phyloP scores from a whole-genome alignment of 352 stramenopile genomes.

The Phytophthora palmivora region DNA sequence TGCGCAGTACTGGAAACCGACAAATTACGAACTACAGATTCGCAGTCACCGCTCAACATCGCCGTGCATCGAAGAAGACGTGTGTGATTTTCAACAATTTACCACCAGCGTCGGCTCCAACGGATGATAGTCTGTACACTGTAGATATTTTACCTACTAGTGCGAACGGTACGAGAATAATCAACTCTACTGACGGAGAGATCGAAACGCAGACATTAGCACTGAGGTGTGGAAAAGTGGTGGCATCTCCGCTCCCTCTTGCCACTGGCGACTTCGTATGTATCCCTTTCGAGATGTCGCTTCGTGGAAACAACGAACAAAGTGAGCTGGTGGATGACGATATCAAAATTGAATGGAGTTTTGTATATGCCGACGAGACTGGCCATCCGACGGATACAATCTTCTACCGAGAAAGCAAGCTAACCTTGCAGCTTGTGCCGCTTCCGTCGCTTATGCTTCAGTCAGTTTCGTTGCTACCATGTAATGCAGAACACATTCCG shows the following conservation, averaged over 20 bases:
- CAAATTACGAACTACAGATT: conserved; percentile 53
- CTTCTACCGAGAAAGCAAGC: conserved; percentile 66
- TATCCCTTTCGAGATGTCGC: conserved; percentile 48
- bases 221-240: conserved; percentile 31
- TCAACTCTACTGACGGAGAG: neutral
- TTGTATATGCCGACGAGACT: conserved; percentile 59
- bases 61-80: conserved; percentile 38
- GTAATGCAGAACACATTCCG: conserved; percentile 30
- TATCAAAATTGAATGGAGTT: conserved; percentile 66
- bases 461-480: conserved; percentile 46
- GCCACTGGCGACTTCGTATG: conserved; percentile 39
- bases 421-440: conserved; percentile 52
- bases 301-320: conserved; percentile 30
- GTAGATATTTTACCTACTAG: neutral
- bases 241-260: conserved; percentile 37
- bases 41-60: conserved; percentile 41
- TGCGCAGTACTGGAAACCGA: conserved; percentile 57
- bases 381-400: conserved; percentile 7
- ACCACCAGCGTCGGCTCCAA: conserved; percentile 5
- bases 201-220: conserved; percentile 28
- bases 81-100: conserved; percentile 60
- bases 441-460: conserved; percentile 61
- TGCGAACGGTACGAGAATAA: conserved; percentile 1
- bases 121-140: neutral
- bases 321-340: conserved; percentile 37